Conservation (phyloP, 2,329 filamentous ascomycete species). For the Grosmannia huntii region DNA sequence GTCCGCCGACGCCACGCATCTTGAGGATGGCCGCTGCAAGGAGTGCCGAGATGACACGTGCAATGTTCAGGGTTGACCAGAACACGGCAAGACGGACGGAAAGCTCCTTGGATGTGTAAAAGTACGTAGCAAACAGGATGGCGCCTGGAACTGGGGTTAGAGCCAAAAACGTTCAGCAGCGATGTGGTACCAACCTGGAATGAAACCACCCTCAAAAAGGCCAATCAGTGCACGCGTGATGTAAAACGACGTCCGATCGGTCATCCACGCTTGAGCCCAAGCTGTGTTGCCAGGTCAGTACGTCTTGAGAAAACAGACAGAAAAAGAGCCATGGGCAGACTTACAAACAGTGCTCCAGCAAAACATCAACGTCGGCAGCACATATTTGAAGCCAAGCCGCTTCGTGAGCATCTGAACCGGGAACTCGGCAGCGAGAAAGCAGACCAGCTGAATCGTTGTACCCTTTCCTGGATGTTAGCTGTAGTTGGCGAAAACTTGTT, state of each 20-base stretch:
- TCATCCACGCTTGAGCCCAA: constrained; percentile 38
- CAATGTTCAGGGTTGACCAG: constrained; percentile 41
- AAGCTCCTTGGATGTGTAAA: constrained; percentile 57
- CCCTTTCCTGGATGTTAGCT: constrained; percentile 17
- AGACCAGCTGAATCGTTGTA: constrained; percentile 41
- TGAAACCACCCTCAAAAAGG: constrained; percentile 28
- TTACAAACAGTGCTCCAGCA: constrained; percentile 34
- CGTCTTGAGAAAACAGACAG: neutral
- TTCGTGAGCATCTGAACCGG: constrained; percentile 47
- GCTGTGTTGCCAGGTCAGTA: constrained; percentile 21
- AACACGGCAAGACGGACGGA: constrained; percentile 55
- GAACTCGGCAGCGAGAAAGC: constrained; percentile 42
- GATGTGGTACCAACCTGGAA: constrained; percentile 29
- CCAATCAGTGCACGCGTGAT: constrained; percentile 35
- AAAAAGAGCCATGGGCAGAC: no score
- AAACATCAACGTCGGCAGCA: constrained; percentile 41
- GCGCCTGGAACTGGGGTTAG: constrained; percentile 16
- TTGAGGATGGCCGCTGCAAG: constrained; percentile 33
- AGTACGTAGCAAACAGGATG: constrained; percentile 57
- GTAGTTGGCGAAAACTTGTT: neutral
- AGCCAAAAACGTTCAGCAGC: neutral
- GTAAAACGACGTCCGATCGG: constrained; percentile 32
- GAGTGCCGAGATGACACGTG: constrained; percentile 33
- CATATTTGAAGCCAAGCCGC: constrained; percentile 40
- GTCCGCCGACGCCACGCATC: constrained; percentile 33